phyloP scores from a whole-genome alignment of 805 yeast genomes.

The Wickerhamomyces canadensis region DNA sequence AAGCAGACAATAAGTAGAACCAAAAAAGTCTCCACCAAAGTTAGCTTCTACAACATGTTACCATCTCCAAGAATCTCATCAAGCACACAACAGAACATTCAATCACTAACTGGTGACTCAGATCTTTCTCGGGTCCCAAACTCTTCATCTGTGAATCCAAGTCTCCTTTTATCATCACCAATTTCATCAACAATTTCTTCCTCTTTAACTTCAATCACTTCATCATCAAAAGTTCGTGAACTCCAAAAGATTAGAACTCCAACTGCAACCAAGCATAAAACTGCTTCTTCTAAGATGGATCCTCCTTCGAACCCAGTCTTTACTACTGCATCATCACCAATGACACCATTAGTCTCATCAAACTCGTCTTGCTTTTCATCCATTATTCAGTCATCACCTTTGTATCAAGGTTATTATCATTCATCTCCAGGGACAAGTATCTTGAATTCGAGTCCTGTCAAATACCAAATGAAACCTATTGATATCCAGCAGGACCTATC shows the following conservation, averaged over 20 bases:
- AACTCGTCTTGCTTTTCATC: slow-evolving; percentile 23
- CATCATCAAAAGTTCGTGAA: slow-evolving; percentile 6
- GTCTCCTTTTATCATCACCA: slow-evolving; percentile 23
- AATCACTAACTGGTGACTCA: slow-evolving; percentile 10
- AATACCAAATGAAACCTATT: slow-evolving; percentile 22
- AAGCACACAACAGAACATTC: slow-evolving; percentile 19
- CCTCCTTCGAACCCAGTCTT: slow-evolving; percentile 1
- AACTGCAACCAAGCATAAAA: neutral
- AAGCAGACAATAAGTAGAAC: too few species aligned
- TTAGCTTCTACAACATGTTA: slow-evolving; percentile 3
- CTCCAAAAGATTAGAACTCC: slow-evolving; percentile 1
- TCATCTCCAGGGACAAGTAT: slow-evolving; percentile 18
- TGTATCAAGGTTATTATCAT: slow-evolving; percentile 24
- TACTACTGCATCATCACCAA: slow-evolving; percentile 19
- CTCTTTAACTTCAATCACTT: slow-evolving; percentile 19
- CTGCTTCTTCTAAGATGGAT: neutral
- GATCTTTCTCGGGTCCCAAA: neutral
- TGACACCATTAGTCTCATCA: slow-evolving; percentile 19
- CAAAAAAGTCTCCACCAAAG: slow-evolving; percentile 3
- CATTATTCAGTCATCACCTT: slow-evolving; percentile 25
- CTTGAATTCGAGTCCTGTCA: slow-evolving; percentile 20
- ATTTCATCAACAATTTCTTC: slow-evolving; percentile 20
- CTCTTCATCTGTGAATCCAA: slow-evolving; percentile 19
- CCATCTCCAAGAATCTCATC: slow-evolving; percentile 10
- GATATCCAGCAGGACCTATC: slow-evolving; percentile 7